These are phyloP conservation scores for Trifolium repens DNA, from an alignment of 306 rosid species.

Conservation along the genomic window DNA sequence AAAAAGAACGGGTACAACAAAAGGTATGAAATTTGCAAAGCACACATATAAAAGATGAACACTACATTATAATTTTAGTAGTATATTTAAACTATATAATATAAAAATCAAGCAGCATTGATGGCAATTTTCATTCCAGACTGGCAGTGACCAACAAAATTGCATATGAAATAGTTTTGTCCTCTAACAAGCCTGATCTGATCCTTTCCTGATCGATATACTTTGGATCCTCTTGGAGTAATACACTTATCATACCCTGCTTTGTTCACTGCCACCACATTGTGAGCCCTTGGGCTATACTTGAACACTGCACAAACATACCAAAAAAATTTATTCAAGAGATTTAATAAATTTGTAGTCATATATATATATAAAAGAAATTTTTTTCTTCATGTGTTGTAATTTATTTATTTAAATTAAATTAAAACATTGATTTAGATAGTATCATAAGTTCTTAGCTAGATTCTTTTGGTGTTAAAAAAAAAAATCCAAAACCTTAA, in stretches of 20 bases:
- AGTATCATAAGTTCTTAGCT: too few species aligned
- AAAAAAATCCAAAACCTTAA: too few species aligned
- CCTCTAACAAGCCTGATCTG: slow-evolving; percentile 63
- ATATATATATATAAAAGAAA: too few species aligned
- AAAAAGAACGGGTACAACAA: background rate
- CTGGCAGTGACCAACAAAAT: slow-evolving; percentile 58
- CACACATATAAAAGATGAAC: background rate
- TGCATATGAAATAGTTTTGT: slow-evolving; percentile 72
- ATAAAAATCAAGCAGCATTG: background rate
- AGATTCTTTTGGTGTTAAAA: too few species aligned
- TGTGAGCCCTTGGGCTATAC: slow-evolving; percentile 50
- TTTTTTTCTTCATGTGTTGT: too few species aligned
- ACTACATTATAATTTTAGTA: background rate
- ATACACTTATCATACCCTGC: slow-evolving; percentile 53
- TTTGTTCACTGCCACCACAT: slow-evolving; percentile 58
- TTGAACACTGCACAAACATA: slow-evolving; percentile 54
- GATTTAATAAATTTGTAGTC: too few species aligned
- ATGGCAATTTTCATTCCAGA: slow-evolving; percentile 32
- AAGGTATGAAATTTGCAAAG: background rate
- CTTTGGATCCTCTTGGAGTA: slow-evolving; percentile 52
- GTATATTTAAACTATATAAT: too few species aligned
- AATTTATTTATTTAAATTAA: too few species aligned
- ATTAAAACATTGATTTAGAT: too few species aligned
- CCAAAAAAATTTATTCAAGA: too few species aligned
- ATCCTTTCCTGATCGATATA: slow-evolving; percentile 58